Evolutionary conservation across 2,329 filamentous ascomycete species (phyloP).

Genomic region (Amauroascus niger): DNA sequence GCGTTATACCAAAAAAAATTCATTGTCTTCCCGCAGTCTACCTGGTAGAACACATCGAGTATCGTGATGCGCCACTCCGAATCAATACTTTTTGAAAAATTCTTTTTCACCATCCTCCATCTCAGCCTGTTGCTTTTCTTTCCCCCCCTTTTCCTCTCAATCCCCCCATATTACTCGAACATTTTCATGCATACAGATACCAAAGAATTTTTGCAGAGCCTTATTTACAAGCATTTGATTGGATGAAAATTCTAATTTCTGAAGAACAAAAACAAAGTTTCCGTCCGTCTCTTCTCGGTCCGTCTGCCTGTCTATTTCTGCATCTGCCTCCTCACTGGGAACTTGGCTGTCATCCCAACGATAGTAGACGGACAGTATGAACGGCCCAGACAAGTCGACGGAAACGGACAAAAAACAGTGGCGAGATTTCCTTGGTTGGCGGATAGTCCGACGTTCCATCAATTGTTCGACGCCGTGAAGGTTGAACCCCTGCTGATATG

Average conservation of each 20-base stretch:
- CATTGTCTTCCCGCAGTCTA: not conserved
- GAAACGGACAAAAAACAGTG: not conserved
- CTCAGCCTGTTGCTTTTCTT: not conserved
- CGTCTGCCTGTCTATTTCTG: not conserved
- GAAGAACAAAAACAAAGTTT: not conserved
- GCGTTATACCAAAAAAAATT: not conserved
- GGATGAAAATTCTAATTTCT: not conserved
- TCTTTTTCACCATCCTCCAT: not conserved
- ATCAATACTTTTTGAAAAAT: not conserved
- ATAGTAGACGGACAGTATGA: too few species aligned
- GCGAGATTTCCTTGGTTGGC: not conserved
- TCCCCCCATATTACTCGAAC: not conserved
- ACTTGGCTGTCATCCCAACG: too few species aligned
- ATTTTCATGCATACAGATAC: conserved; percentile 6
- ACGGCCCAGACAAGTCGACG: too few species aligned
- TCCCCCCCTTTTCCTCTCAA: not conserved
- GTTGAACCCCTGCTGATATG: not conserved
- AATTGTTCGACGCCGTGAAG: conserved; percentile 4
- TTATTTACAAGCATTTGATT: not conserved
- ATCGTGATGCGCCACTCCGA: conserved; percentile 1
- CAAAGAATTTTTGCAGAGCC: not conserved
- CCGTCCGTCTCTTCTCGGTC: too few species aligned
- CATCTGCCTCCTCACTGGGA: not conserved
- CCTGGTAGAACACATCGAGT: not conserved
- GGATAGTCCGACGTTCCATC: conserved; percentile 3